Evolutionary conservation across 164 flowering plant species (phyloP).

Genomic region (Vitis riparia): DNA sequence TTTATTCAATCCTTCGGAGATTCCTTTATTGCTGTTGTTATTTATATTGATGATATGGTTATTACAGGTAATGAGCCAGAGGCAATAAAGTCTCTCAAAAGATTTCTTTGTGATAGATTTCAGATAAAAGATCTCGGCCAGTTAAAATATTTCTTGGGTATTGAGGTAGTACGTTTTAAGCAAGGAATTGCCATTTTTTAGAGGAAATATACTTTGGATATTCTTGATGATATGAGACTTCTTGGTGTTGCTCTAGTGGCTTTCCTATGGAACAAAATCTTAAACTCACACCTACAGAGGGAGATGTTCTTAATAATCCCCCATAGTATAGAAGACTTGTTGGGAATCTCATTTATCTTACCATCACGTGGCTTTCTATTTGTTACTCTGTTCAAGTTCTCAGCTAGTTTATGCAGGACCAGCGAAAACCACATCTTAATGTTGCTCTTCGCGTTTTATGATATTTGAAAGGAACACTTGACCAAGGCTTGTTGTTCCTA

Average conservation of each 20-base stretch:
- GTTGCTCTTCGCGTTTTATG: neutral
- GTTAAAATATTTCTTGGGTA: constrained; percentile 1
- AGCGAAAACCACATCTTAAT: neutral
- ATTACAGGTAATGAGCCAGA: neutral
- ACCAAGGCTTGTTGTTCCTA: no score
- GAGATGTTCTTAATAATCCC: neutral
- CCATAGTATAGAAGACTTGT: neutral
- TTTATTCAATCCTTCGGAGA: no score
- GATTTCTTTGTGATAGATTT: neutral
- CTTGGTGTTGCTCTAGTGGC: neutral
- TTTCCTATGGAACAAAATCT: constrained; percentile 5
- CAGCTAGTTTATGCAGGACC: neutral
- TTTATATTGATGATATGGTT: neutral
- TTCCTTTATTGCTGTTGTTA: no score
- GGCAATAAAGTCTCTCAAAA: neutral
- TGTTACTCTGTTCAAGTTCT: constrained; percentile 1
- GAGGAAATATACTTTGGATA: neutral
- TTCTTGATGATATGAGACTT: neutral
- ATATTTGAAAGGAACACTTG: no score
- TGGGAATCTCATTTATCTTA: neutral
- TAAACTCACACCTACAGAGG: neutral
- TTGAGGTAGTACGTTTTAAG: constrained; percentile 4
- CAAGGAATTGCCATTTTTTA: neutral
- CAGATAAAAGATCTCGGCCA: no score
- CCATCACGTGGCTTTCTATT: neutral